Base-by-base conservation (phyloP, 345 rosid species). In the Salix brachista region DNA sequence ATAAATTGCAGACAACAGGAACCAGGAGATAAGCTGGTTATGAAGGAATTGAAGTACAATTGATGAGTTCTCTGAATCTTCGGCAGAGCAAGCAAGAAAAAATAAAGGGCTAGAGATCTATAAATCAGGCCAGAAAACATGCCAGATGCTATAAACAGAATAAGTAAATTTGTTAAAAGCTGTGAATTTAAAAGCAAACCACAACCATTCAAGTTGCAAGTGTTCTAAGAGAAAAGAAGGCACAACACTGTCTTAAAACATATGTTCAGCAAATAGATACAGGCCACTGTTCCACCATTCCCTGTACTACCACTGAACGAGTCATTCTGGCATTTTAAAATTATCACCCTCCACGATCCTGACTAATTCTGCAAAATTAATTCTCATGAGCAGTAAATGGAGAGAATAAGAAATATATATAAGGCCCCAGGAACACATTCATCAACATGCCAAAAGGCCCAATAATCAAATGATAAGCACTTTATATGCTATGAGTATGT, bases 361-460 rank as follows among this genome's bases (percentile, higher is more conserved):
- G 13, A 41, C 79, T 77, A 80, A 36, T 72, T 83, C 86, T 83
- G 86, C 81, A 77, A 19, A 44, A 74, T 30, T 62, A 72, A 34
- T 18, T 34, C 25, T 25, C 16, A 18, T 18, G 10, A 34, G 58
- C 28, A 48, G 25, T n/a, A 17, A 71, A 26, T 13, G 6, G 44
- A 75, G 34, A 75, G 30, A 28, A 21, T 1, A 60, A 37, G 52
- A 73, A 37, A 25, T 8, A 50, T 14, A 25, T 39, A 25, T 4
- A 11, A 50, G 18, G 64, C 54, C 25, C n/a, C 17, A 1, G 1
- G 42, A 50, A 28, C 4, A n/a, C 1, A 4, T 36, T 25, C 11
- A 54, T 26, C 37, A 46, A 70, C 14, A 70, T 46, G 73, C 39
- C 30, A 54, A 46, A 46, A n/a, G 50, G 25, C 32, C 23, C n/a